Base-by-base conservation (phyloP, 2,329 filamentous ascomycete species). In the Calonectria ilicicola region DNA sequence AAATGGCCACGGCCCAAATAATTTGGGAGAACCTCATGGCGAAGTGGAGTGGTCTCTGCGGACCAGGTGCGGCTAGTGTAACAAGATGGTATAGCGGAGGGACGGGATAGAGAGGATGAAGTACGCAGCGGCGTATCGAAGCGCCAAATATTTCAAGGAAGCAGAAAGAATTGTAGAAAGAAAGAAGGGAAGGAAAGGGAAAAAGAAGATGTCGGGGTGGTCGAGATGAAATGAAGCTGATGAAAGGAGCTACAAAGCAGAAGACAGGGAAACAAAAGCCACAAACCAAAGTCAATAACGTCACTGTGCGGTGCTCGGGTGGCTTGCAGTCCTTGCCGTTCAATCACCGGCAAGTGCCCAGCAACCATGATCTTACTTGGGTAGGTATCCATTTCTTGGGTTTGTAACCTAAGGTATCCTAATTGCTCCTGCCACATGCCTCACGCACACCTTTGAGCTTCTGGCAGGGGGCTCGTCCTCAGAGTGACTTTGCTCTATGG, bases 11-110 rank as follows among this genome's bases (percentile, higher is more conserved):
- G 80, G 94, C 87, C 77, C 96, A 85, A 85, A 95, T 83, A 82
- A 92, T 90, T 74, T 90, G 88, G 81, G 95, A 85, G 85, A 97
- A 90, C 89, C 91, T 97, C 96, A 98, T 98, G 75, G 91, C 79
- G 26, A 27, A 42, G 32, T 63, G 49, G 6, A 19, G 44, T n/a
- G 69, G 46, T 35, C 38, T 12, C 44, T 72, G 35, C 17, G 29
- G 51, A 47, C 46, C 40, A 42, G 53, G 7, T 65, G 29, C 38
- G 67, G 35, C 32, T 69, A 29, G 38, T 29, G 23, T 42, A 66
- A 42, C 21, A 23, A 64, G 26, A 29, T 56, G 46, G 75, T 64
- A 47, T 49, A 53, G 65, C 53, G 40, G 29, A 29, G 44, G n/a
- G 27, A 29, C 38, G n/a, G 27, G 35, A 6, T 51, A 58, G 49